A percentile compares a stretch with the other conserved stretches of the same genome.
phyloP scores from a whole-genome alignment of 2,329 filamentous ascomycete genomes.

The Fusarium humuli region DNA sequence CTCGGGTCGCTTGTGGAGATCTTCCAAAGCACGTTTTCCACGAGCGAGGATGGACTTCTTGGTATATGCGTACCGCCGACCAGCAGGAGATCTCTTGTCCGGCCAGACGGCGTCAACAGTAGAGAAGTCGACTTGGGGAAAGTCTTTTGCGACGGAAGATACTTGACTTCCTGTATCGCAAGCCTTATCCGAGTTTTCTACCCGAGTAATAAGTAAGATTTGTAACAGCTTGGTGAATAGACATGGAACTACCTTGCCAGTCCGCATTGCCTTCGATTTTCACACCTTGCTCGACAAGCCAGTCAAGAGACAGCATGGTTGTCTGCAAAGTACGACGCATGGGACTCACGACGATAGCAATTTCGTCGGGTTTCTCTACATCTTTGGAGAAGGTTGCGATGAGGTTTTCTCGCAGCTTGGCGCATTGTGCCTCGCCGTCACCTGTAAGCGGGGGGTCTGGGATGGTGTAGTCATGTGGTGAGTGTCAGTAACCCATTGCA shows the following conservation, averaged over 20 bases:
- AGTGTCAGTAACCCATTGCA: constrained; percentile 12
- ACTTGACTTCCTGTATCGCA: constrained; percentile 71
- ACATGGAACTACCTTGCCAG: constrained; percentile 69
- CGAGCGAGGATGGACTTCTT: constrained; percentile 65
- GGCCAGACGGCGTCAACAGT: constrained; percentile 70
- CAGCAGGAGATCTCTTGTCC: constrained; percentile 66
- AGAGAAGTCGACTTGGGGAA: constrained; percentile 68
- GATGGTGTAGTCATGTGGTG: constrained; percentile 59
- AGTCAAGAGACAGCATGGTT: constrained; percentile 67
- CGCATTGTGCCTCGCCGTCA: constrained; percentile 63
- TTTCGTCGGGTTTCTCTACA: constrained; percentile 48
- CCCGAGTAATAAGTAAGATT: not conserved
- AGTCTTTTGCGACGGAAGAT: constrained; percentile 57
- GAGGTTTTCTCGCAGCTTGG: constrained; percentile 57
- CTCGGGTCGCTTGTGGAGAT: constrained; percentile 66
- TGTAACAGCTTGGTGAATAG: not conserved
- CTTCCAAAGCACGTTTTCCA: constrained; percentile 62
- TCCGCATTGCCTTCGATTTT: constrained; percentile 67
- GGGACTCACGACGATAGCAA: constrained; percentile 70
- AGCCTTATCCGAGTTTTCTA: constrained; percentile 66
- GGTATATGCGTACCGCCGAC: constrained; percentile 64
- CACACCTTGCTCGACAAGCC: constrained; percentile 66
- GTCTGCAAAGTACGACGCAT: constrained; percentile 76
- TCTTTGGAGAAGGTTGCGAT: constrained; percentile 53
- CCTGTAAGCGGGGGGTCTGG: constrained; percentile 64